Evolutionary conservation across 2,329 filamentous ascomycete species (phyloP), one percentile per base, ranked within the genome.

Genomic region (Scedosporium minutisporum): DNA sequence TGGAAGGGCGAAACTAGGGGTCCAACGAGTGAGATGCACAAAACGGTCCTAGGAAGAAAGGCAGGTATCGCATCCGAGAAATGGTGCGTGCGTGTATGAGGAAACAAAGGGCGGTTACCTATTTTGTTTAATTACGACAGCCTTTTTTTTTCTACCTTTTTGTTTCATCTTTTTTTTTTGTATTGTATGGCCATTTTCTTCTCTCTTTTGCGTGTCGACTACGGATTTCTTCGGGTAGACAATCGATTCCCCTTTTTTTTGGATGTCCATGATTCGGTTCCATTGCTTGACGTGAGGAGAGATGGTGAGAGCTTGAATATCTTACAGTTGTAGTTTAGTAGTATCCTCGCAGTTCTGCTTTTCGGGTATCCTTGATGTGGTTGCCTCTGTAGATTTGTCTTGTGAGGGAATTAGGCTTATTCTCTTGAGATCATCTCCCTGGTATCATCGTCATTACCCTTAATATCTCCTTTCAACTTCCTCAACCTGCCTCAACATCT

Each of bases 91-190:
- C 59, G 58, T 57, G 51, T 59, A 58, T 58, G 55, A 60, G 55
- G 57, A 38, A 41, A 21, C 57, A 46, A 58, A 38, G 44, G 60
- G 60, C 62, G 51, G 51, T 63, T 63, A 65, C 63, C 60, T 66
- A 66, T 61, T 66, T 63, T 66, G 65, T 66, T 64, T 66, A 64
- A 63, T 61, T 58, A 58, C 27, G 33, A 62, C 21, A 53, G 57
- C 16, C 57, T 41, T 58, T 60, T 58, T 60, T 55, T 29, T 58
- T 57, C 46, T 58, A 48, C 27, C 23, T 58, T 60, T 58, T 60
- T 61, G 21, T 55, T 60, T 27, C 18, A 6, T 61, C 38, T 58
- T 48, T 41, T 57, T 58, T 29, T 25, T 51, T 25, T 46, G 27
- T 23, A 46, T n/a, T 58, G 57, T 51, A 21, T 29, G 18, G 27